Percentiles rank a stretch among this genome's conserved stretches.
Conservation (phyloP, 768 basidiomycete species). For the Lactifluus volemus region DNA sequence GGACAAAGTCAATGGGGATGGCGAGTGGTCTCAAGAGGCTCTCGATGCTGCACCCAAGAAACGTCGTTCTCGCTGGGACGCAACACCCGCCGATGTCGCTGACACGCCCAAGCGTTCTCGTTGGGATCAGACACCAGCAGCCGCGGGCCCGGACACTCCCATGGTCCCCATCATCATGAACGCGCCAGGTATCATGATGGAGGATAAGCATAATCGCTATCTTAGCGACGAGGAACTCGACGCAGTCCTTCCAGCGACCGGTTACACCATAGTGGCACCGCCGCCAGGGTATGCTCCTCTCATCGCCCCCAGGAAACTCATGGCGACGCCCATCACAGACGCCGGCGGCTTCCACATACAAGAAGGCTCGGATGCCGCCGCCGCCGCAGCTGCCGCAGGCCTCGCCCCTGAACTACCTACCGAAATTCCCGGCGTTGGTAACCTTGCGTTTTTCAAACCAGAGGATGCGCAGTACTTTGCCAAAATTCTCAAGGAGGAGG, state of each 20-base stretch:
- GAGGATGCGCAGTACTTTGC: slow-evolving; percentile 98
- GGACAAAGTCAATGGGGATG: slow-evolving; percentile 46
- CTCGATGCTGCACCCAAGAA: slow-evolving; percentile 76
- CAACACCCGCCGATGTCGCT: slow-evolving; percentile 68
- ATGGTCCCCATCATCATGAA: slow-evolving; percentile 85
- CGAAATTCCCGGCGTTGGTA: slow-evolving; percentile 96
- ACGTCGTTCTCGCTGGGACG: slow-evolving; percentile 94
- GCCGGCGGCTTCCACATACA: slow-evolving; percentile 93
- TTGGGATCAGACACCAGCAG: slow-evolving; percentile 92
- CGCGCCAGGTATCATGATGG: slow-evolving; percentile 71
- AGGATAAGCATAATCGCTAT: slow-evolving; percentile 95
- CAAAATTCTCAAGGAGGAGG: slow-evolving; percentile 91
- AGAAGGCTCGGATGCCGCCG: slow-evolving; percentile 86
- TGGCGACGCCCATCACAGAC: slow-evolving; percentile 40
- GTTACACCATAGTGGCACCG: slow-evolving; percentile 88
- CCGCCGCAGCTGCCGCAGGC: slow-evolving; percentile 82
- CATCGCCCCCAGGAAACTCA: slow-evolving; percentile 46
- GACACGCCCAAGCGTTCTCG: slow-evolving; percentile 85
- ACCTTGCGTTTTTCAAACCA: slow-evolving; percentile 94
- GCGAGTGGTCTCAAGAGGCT: slow-evolving; percentile 70
- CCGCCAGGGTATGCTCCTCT: slow-evolving; percentile 89
- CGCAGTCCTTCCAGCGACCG: slow-evolving; percentile 72
- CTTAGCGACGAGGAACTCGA: slow-evolving; percentile 95
- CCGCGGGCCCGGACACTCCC: slow-evolving; percentile 47
- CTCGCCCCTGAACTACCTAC: slow-evolving; percentile 91